Percentiles rank a stretch among this genome's conserved stretches.
Evolutionary conservation across 2,329 filamentous ascomycete species (phyloP).

Genomic region (Cordyceps javanica): DNA sequence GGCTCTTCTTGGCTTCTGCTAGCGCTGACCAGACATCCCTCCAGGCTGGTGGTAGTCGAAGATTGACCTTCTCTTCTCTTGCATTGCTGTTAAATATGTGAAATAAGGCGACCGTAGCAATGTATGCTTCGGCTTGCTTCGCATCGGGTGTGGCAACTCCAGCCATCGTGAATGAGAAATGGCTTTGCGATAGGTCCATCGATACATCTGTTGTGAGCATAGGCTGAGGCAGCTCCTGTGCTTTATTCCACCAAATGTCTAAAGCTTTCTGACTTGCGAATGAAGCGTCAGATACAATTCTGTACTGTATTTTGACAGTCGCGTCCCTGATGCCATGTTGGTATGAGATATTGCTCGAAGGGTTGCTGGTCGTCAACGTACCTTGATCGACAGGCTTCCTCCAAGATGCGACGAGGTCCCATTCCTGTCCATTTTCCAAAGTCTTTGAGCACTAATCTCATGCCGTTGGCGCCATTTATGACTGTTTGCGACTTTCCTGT

Average conservation of each 20-base stretch:
- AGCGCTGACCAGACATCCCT: constrained; percentile 82
- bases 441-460: constrained; percentile 62
- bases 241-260: constrained; percentile 71
- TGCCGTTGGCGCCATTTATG: constrained; percentile 45
- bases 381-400: constrained; percentile 83
- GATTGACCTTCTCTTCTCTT: constrained; percentile 79
- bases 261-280: constrained; percentile 74
- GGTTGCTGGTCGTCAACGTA: constrained; percentile 26
- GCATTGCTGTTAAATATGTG: constrained; percentile 68
- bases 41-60: constrained; percentile 74
- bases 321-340: constrained; percentile 51
- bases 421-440: constrained; percentile 81
- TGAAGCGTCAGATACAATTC: constrained; percentile 62
- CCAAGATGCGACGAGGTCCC: constrained; percentile 67
- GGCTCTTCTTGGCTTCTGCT: constrained; percentile 60
- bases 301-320: constrained; percentile 60
- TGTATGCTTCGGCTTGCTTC: constrained; percentile 80
- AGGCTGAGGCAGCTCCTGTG: constrained; percentile 46
- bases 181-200: constrained; percentile 38
- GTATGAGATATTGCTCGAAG: background rate
- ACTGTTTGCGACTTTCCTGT: constrained; percentile 54
- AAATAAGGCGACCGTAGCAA: constrained; percentile 78
- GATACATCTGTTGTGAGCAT: constrained; percentile 35
- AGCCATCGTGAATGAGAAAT: constrained; percentile 66
- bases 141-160: constrained; percentile 65